phyloP scores from a whole-genome alignment of 768 basidiomycete genomes.

The Mycena galopus region DNA sequence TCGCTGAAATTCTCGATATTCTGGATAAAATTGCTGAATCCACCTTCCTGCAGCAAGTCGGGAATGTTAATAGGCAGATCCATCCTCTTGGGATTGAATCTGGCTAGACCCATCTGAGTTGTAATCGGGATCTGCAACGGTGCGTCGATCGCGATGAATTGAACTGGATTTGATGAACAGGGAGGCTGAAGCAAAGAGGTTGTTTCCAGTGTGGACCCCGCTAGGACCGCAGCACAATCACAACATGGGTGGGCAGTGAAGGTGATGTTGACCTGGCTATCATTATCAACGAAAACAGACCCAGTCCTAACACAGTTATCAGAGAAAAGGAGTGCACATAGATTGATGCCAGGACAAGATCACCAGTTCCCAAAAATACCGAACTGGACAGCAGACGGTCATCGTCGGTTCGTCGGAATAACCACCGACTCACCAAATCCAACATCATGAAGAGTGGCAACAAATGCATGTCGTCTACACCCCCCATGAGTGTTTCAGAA shows the following conservation, averaged over 20 bases:
- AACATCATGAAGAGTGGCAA: too few species aligned
- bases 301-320: background rate
- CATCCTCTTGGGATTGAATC: too few species aligned
- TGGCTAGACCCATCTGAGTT: too few species aligned
- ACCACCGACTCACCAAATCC: too few species aligned
- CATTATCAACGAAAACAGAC: background rate
- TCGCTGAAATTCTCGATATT: background rate
- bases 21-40: background rate
- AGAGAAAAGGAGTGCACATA: background rate
- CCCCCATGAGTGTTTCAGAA: too few species aligned
- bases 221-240: background rate
- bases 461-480: too few species aligned
- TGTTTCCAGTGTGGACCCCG: background rate
- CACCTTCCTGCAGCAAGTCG: background rate
- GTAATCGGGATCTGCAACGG: too few species aligned
- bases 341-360: too few species aligned
- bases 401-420: too few species aligned
- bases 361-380: too few species aligned
- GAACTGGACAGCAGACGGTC: too few species aligned
- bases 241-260: background rate
- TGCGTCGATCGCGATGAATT: background rate
- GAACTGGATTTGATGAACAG: background rate
- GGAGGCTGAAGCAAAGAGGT: background rate
- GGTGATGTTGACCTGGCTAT: background rate
- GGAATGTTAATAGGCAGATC: background rate